Percentiles rank a stretch among this genome's conserved stretches.
phyloP scores from a whole-genome alignment of 306 rosid species.

The Ziziphus jujuba region DNA sequence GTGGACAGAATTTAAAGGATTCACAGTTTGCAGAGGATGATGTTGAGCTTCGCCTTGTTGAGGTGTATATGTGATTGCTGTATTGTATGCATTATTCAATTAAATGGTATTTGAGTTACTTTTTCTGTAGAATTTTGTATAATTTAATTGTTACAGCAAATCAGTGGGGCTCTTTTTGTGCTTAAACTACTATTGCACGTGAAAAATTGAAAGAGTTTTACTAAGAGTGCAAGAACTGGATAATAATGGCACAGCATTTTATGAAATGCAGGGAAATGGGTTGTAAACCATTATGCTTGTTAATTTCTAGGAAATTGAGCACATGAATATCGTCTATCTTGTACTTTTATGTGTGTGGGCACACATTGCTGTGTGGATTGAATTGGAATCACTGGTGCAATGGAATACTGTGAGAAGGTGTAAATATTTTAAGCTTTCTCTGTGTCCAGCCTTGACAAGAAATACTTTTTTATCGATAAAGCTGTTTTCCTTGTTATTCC shows the following conservation, averaged over 20 bases:
- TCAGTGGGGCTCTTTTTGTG: neutral
- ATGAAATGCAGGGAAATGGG: too few relatives aligned
- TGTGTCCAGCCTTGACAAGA: neutral
- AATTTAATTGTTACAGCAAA: neutral
- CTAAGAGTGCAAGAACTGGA: constrained; percentile 1
- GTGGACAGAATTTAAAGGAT: constrained; percentile 84
- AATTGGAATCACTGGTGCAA: too few relatives aligned
- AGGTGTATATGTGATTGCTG: constrained; percentile 46
- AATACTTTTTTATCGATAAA: neutral
- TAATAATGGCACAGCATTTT: neutral
- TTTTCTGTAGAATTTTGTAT: neutral
- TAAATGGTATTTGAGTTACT: constrained; percentile 5
- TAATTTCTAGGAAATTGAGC: too few relatives aligned
- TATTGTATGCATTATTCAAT: neutral
- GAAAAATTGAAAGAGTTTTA: neutral
- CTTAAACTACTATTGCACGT: neutral
- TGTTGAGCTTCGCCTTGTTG: constrained; percentile 86
- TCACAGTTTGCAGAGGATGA: constrained; percentile 83
- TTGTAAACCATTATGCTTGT: too few relatives aligned
- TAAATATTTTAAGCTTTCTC: constrained; percentile 9
- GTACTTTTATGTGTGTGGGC: too few relatives aligned
- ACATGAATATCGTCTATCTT: too few relatives aligned
- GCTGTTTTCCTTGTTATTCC: neutral
- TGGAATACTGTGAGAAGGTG: neutral
- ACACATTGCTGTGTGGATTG: too few relatives aligned